phyloP scores from a whole-genome alignment of 148 eudicot species.

The Rhododendron vialii region DNA sequence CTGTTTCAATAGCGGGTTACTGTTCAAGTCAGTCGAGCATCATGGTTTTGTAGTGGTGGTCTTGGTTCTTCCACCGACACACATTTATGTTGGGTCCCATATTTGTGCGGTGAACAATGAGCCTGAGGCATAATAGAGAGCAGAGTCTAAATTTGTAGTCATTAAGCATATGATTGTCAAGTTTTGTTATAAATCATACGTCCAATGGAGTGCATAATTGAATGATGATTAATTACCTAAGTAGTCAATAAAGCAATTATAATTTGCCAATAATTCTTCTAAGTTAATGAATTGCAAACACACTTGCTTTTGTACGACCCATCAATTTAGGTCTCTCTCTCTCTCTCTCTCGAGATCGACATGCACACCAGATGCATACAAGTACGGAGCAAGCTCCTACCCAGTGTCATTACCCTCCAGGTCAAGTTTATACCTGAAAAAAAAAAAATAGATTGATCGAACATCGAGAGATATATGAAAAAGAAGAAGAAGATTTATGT shows the following conservation, averaged over 20 bases:
- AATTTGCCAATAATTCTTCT: background rate
- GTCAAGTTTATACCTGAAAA: background rate
- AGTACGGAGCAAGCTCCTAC: background rate
- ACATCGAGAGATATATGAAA: background rate
- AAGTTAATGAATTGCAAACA: background rate
- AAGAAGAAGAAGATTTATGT: too few species aligned
- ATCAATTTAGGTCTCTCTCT: background rate
- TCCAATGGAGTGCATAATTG: background rate
- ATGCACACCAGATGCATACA: background rate
- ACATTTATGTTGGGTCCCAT: too few species aligned
- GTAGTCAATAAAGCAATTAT: background rate
- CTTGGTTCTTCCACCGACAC: background rate
- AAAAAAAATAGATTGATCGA: background rate
- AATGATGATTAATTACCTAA: background rate
- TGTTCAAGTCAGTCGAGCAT: background rate
- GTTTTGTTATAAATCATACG: conserved; percentile 7
- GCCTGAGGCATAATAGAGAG: too few species aligned
- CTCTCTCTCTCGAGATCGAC: background rate
- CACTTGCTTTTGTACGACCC: background rate
- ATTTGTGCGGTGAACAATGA: too few species aligned
- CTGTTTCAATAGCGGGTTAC: conserved; percentile 8
- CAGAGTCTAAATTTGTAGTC: too few species aligned
- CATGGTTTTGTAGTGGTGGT: background rate
- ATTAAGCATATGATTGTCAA: too few species aligned
- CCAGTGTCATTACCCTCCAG: background rate